Conservation (phyloP, 2,329 filamentous ascomycete species). For the Fusarium fracticaudum region DNA sequence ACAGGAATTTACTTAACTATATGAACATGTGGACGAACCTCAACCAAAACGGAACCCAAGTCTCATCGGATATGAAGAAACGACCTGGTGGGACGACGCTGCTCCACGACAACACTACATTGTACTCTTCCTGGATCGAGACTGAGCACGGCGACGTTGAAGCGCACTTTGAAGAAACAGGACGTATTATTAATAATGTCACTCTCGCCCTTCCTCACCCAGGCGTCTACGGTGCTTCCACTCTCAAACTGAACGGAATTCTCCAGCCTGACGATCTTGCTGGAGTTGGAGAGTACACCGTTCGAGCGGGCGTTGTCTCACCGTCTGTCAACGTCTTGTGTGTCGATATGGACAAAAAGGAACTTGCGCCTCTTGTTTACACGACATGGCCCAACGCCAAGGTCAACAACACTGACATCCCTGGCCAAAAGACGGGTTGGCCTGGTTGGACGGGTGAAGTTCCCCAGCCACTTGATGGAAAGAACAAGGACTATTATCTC, state of each 20-base stretch:
- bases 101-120: conserved; percentile 77
- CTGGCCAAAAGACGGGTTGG: conserved; percentile 47
- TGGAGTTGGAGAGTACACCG: conserved; percentile 74
- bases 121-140: conserved; percentile 76
- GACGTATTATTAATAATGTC: conserved; percentile 76
- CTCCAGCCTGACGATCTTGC: conserved; percentile 72
- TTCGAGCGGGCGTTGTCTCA: conserved; percentile 75
- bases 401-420: conserved; percentile 47
- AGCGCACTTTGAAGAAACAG: conserved; percentile 57
- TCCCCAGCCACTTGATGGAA: conserved; percentile 42
- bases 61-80: conserved; percentile 50
- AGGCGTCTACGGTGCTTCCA: conserved; percentile 71
- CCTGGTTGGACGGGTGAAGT: conserved; percentile 53
- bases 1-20: conserved; percentile 74
- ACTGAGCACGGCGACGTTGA: conserved; percentile 61
- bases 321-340: conserved; percentile 79
- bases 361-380: conserved; percentile 73
- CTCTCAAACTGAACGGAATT: conserved; percentile 69
- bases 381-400: conserved; percentile 63
- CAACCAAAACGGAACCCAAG: conserved; percentile 54
- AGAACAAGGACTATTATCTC: conserved; percentile 50
- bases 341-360: conserved; percentile 67
- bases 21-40: conserved; percentile 64
- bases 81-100: conserved; percentile 71
- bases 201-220: conserved; percentile 81